A percentile compares a stretch with the other conserved stretches of the same genome.
Evolutionary conservation across 495 filamentous ascomycete species (phyloP).

Genomic region (Tetracladium marchalianum): DNA sequence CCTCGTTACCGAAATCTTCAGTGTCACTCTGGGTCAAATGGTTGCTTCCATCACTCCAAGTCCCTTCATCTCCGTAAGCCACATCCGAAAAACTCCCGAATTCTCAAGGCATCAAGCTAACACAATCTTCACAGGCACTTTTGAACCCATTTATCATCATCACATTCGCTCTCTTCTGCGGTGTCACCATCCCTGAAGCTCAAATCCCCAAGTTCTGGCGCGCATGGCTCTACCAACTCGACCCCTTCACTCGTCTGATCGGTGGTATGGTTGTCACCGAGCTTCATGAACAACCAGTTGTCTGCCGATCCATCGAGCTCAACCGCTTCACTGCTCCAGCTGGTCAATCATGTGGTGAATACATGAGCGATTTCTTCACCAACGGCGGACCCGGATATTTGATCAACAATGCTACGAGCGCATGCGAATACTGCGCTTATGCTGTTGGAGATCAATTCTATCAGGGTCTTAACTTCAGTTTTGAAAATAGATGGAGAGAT

Average conservation of each 20-base stretch:
- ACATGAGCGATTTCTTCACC: conserved; percentile 62
- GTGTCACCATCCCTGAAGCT: conserved; percentile 48
- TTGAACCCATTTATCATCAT: conserved; percentile 58
- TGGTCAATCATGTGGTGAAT: conserved; percentile 51
- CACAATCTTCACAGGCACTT: conserved; percentile 25
- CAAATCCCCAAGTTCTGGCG: conserved; percentile 50
- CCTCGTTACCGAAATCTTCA: conserved; percentile 55
- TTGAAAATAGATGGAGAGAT: conserved; percentile 65
- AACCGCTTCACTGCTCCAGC: conserved; percentile 41
- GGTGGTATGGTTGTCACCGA: conserved; percentile 58
- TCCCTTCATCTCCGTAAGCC: conserved; percentile 50
- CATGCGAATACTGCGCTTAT: conserved; percentile 71
- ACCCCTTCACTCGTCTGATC: conserved; percentile 78
- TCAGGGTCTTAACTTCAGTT: conserved; percentile 48
- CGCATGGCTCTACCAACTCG: conserved; percentile 68
- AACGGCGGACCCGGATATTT: conserved; percentile 59
- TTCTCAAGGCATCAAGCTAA: too few species aligned
- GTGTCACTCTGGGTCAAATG: conserved; percentile 63
- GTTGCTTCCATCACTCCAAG: conserved; percentile 68
- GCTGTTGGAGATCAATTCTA: conserved; percentile 74
- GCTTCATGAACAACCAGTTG: conserved; percentile 43
- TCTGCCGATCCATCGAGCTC: conserved; percentile 52
- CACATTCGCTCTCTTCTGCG: conserved; percentile 64
- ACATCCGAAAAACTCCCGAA: conserved; percentile 53
- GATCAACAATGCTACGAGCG: conserved; percentile 46